These are phyloP conservation scores for Paracoccidioides brasiliensis DNA, from an alignment of 2,329 filamentous ascomycete species.

Conservation along the genomic window DNA sequence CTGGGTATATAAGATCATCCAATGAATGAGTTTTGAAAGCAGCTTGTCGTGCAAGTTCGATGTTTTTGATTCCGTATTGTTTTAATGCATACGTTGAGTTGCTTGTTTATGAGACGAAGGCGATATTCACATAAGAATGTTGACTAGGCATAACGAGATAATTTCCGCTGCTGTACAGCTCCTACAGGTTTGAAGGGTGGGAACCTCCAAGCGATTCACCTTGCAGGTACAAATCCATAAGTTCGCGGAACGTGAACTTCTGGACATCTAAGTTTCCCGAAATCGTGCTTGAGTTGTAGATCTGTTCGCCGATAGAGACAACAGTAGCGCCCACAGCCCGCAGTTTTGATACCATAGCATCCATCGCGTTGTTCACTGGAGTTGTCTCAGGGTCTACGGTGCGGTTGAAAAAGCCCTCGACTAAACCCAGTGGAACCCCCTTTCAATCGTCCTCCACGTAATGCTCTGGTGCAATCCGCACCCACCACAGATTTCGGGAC, in stretches of 20 bases:
- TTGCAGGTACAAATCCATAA: conserved; percentile 44
- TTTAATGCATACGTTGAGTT: conserved; percentile 39
- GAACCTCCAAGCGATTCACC: conserved; percentile 15
- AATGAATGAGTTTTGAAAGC: conserved; percentile 40
- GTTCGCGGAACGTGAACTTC: conserved; percentile 45
- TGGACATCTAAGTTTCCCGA: conserved; percentile 43
- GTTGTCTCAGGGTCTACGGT: conserved; percentile 40
- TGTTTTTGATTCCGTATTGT: conserved; percentile 37
- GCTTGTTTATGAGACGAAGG: conserved; percentile 39
- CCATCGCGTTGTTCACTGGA: conserved; percentile 44
- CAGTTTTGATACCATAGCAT: conserved; percentile 35
- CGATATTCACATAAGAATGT: conserved; percentile 41
- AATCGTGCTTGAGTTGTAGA: conserved; percentile 43
- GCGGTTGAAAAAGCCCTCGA: conserved; percentile 47
- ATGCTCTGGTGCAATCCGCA: conserved; percentile 35
- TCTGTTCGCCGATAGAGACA: conserved; percentile 35
- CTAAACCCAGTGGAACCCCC: conserved; percentile 36
- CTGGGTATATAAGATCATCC: conserved; percentile 50
- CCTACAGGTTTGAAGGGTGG: conserved; percentile 28
- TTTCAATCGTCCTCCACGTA: conserved; percentile 23
- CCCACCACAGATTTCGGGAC: conserved; percentile 31
- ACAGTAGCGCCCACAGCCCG: conserved; percentile 38
- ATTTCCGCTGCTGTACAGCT: conserved; percentile 38
- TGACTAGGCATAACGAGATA: conserved; percentile 50
- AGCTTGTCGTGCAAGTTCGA: conserved; percentile 38